phyloP scores from a whole-genome alignment of 225 moss, liverwort and hornwort genomes.

The Asterella californica region DNA sequence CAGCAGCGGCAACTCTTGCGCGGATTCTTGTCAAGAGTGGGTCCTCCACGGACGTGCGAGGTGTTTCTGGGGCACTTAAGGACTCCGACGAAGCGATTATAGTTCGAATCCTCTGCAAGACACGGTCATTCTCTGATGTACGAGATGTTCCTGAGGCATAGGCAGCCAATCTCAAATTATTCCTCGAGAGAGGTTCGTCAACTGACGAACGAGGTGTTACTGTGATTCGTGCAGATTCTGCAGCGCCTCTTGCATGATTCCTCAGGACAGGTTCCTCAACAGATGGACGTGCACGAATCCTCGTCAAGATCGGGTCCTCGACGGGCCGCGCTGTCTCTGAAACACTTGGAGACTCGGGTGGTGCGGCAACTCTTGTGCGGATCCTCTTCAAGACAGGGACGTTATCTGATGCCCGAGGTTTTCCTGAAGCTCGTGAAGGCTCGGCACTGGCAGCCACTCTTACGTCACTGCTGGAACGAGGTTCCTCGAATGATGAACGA shows the following conservation, averaged over 20 bases:
- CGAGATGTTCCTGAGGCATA: neutral
- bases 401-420: neutral
- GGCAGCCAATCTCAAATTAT: neutral
- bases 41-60: neutral
- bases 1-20: conserved; percentile 1
- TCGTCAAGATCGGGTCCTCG: neutral
- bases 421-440: neutral
- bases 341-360: neutral
- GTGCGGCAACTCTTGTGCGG: conserved; percentile 15
- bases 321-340: neutral
- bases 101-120: conserved; percentile 8
- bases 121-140: neutral
- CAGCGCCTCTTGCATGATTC: neutral
- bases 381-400: conserved; percentile 7
- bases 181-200: neutral
- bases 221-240: neutral
- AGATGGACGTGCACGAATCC: neutral
- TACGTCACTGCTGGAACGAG: neutral
- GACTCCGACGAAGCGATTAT: neutral
- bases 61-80: neutral
- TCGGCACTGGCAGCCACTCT: conserved; percentile 2
- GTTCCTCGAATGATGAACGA: conserved; percentile 11
- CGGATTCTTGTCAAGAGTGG: conserved; percentile 5
- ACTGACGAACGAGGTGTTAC: conserved; percentile 3
- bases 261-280: neutral